phyloP scores from a whole-genome alignment of 2,329 filamentous ascomycete species.

The Alternaria dauci region DNA sequence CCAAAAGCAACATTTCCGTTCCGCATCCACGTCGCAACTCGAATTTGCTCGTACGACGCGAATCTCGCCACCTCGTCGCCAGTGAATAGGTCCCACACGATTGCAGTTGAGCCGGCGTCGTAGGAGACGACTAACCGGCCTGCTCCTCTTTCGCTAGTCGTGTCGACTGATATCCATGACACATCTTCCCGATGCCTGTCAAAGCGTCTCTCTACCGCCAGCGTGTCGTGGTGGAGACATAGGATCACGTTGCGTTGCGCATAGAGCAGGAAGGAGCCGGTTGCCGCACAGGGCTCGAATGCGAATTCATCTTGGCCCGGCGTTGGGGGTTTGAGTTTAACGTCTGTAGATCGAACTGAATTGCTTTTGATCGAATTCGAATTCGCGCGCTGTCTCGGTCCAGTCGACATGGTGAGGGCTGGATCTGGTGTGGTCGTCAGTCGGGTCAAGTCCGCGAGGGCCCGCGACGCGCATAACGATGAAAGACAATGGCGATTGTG shows the following conservation, averaged over 20 bases:
- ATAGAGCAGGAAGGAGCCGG: slow-evolving; percentile 89
- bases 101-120: slow-evolving; percentile 87
- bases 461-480: slow-evolving; percentile 43
- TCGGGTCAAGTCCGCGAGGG: slow-evolving; percentile 32
- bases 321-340: slow-evolving; percentile 52
- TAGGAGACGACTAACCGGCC: slow-evolving; percentile 92
- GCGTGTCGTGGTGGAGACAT: slow-evolving; percentile 89
- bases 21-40: slow-evolving; percentile 90
- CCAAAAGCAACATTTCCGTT: slow-evolving; percentile 98
- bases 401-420: slow-evolving; percentile 55
- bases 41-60: slow-evolving; percentile 85
- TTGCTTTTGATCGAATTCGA: slow-evolving; percentile 46
- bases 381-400: slow-evolving; percentile 53
- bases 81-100: slow-evolving; percentile 95
- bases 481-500: slow-evolving; percentile 37
- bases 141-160: slow-evolving; percentile 83
- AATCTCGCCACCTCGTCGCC: slow-evolving; percentile 93
- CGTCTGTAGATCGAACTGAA: slow-evolving; percentile 45
- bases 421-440: slow-evolving; percentile 44
- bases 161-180: slow-evolving; percentile 85
- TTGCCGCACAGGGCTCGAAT: slow-evolving; percentile 89
- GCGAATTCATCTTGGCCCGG: slow-evolving; percentile 58
- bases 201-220: slow-evolving; percentile 88
- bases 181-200: slow-evolving; percentile 84
- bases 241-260: slow-evolving; percentile 82